Base-by-base conservation (phyloP, 2,329 filamentous ascomycete species). In the Aspergillus caelatus region DNA sequence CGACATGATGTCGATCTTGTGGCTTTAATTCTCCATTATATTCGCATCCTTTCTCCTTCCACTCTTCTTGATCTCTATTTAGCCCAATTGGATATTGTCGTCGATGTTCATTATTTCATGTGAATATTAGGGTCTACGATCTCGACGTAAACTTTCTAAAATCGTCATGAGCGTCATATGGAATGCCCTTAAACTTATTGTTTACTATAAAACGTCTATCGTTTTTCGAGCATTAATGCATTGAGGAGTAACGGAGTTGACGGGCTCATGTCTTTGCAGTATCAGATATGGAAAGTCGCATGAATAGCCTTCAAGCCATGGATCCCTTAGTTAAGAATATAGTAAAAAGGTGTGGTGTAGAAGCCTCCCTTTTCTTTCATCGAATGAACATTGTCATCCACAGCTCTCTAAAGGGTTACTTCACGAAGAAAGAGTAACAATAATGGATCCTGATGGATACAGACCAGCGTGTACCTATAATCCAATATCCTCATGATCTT, bases 201-300 rank as follows among this genome's bases (percentile, higher is more conserved):
- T 41, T 45, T 57, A 19, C 16, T 57, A 10, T 46, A 1, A 3
- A 39, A 16, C 39, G n/a, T 9, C 30, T 46, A 21, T 34, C n/a
- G 12, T 21, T 48, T 36, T 12, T 14, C 16, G 9, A 57, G 55
- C 28, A 58, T 58, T 28, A 34, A 34, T 52, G 48, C 48, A 52
- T 52, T 11, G 48, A 52, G 28, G 48, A 36, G 52, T 34, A 55
- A 39, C 14, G 52, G 52, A 55, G 52, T 54, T 54, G 28, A 39
- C 34, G 32, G 32, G 48, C 26, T 28, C 23, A 19, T 43, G 32
- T n/a, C 28, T 34, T 53, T 60, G 28, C 41, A 14, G 26, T 52
- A n/a, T 52, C 28, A 32, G 28, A n/a, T 46, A 32, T 30, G 28
- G 30, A n/a, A 32, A 32, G 9, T 52, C 48, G 48, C 21, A 32